These are phyloP conservation scores for Aureobasidium leucospermi DNA, from an alignment of 2,329 filamentous ascomycete species.

Conservation along the genomic window DNA sequence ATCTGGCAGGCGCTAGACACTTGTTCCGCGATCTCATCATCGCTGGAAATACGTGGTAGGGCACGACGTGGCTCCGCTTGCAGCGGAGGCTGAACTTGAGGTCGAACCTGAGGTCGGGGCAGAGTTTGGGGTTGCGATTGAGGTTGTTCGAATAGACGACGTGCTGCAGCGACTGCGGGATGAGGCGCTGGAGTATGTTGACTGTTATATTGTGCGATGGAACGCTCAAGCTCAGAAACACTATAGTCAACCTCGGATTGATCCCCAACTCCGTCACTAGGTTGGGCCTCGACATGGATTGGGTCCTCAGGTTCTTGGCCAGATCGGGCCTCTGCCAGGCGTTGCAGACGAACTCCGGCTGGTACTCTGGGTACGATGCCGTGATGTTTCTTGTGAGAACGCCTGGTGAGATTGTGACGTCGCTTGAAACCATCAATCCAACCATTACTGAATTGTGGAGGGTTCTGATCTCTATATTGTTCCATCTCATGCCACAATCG, in stretches of 20 bases:
- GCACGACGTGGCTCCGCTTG: not conserved
- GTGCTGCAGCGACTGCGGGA: too few species aligned
- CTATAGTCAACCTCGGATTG: too few species aligned
- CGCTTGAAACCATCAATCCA: slow-evolving; percentile 12
- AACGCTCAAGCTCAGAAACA: too few species aligned
- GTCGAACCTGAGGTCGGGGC: not conserved
- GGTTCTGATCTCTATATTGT: not conserved
- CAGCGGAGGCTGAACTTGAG: not conserved
- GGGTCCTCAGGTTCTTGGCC: too few species aligned
- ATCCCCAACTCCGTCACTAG: too few species aligned
- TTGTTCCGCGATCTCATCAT: not conserved
- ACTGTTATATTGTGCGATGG: too few species aligned
- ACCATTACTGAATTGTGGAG: slow-evolving; percentile 13
- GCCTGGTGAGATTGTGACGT: not conserved
- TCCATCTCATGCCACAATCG: not conserved
- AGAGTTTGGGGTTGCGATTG: too few species aligned
- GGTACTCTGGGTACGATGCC: not conserved
- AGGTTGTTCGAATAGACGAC: not conserved
- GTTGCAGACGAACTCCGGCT: not conserved
- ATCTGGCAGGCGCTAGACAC: not conserved
- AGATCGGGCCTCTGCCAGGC: too few species aligned
- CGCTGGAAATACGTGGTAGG: not conserved
- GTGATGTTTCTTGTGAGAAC: not conserved
- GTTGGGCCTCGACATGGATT: too few species aligned
- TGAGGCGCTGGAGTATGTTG: too few species aligned